Conservation (phyloP, 257 asterid species). For the Solanum sparsipilum region DNA sequence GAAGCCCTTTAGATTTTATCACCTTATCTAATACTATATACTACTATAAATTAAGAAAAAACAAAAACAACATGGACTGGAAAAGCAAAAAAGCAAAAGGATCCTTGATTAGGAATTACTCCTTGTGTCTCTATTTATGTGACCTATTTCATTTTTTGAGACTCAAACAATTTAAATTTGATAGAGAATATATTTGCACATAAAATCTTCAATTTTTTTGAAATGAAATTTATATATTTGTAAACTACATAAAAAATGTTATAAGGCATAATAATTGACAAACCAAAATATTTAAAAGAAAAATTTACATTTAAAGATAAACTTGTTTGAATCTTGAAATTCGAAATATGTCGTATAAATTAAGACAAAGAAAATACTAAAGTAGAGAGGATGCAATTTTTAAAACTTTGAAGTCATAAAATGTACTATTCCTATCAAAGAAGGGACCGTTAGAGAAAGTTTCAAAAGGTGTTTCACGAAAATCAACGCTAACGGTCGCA, state of each 20-base stretch:
- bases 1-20: background rate
- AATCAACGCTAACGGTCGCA: background rate
- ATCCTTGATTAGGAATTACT: background rate
- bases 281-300: too few relatives aligned
- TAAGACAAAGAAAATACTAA: background rate
- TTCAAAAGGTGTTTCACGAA: background rate
- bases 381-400: background rate
- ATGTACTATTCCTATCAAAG: background rate
- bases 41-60: background rate
- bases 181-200: too few relatives aligned
- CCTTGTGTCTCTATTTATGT: accelerated
- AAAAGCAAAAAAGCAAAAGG: background rate
- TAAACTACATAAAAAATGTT: accelerated
- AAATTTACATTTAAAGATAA: too few relatives aligned
- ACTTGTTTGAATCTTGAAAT: too few relatives aligned
- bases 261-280: too few relatives aligned
- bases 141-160: too few relatives aligned
- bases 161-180: accelerated
- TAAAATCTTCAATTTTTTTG: too few relatives aligned
- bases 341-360: too few relatives aligned
- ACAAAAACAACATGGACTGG: background rate
- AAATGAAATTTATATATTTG: too few relatives aligned
- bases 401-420: background rate
- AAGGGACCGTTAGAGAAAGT: background rate
- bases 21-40: background rate